Evolutionary conservation across 768 basidiomycete genomes (phyloP), one percentile per base, ranked within the genome.

Genomic region (Clitopilus hobsonii): DNA sequence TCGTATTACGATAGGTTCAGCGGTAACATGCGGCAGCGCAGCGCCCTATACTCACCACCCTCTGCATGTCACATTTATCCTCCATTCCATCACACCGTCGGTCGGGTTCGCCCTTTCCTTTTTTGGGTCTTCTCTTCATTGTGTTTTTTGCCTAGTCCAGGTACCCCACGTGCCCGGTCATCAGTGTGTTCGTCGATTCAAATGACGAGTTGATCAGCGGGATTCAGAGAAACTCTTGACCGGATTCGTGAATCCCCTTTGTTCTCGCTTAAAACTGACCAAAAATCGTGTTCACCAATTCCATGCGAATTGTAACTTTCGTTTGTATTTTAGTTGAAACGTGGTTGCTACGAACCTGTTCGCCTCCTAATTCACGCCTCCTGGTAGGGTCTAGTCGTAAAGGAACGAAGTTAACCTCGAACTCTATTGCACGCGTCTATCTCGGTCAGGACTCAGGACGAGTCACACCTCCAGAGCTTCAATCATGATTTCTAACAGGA

Each of bases 21-120:
- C 32, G 32, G 32, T 10, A 45, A 45, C 22, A 45, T 45, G 41
- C 41, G 41, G 41, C 22, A 45, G 41, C 41, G 41, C 41, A 45
- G 41, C 41, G 41, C 41, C 8, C 18, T 23, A 20, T 45, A 45
- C 32, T 4, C 13, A 36, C 4, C n/a, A 11, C 41, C 41, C 41
- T 45, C 22, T 16, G 41, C 41, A 10, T 45, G 41, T 45, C 41
- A 45, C 41, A 45, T 20, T 45, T n/a, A n/a, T 20, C 41, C 41
- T 45, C 41, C 41, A 45, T 45, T 45, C 41, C 41, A 45, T 45
- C 41, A 45, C 41, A 45, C 41, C 41, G 41, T 45, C 41, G 41
- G 41, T 45, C 41, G 41, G 41, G 41, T 45, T 45, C 41, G 41
- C 41, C 22, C 5, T 45, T 45, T 16, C 41, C 41, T 20, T 45